Base-by-base conservation (phyloP, 2,329 filamentous ascomycete species). In the Ceratocystis cubensis region DNA sequence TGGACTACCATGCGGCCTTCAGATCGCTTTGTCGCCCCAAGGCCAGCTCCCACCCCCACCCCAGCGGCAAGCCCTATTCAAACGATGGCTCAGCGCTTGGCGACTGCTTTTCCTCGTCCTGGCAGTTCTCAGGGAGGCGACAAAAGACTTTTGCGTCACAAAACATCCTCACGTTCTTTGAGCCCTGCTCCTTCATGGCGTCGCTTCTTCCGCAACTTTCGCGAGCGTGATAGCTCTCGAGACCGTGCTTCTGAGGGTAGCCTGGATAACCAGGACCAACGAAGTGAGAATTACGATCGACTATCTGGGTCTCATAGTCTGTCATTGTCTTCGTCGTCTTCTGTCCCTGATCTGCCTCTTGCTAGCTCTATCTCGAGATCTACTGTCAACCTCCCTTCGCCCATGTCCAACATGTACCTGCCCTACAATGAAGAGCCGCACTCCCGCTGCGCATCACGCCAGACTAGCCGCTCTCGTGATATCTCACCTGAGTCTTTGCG, bases 1-100 rank as follows among this genome's bases (percentile, higher is more conserved):
- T 82, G 83, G 71, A 88, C 84, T 73, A 94, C 89, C 1, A 88
- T 92, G 82, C 83, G 93, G 71, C 90, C 90, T 0, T 79, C 82
- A 37, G 88, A 90, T 76, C 91, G 88, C 73, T 95, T 86, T 73
- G 79, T 84, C 71, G 84, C 87, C 41, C 89, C 88, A 10, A 81
- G 86, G 65, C 83, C 84, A 25, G 80, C 81, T 22, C 77, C 80
- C 1, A 70, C 62, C 4, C 74, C 75, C 17, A 74, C 74, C 53
- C 74, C 75, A 13, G 69, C 68, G 15, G n/a, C 65, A 15, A 56
- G 64, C 28, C 59, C 66, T n/a, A 59, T 64, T 2, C 64, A 64
- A 8, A 68, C 67, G 30, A 48, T 65, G 25, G 66, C 66, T 5
- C 53, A 62, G 22, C 62, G 66, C 28, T 44, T 67, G 5, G 63